Percentiles rank a stretch among this genome's conserved stretches.
phyloP scores from a whole-genome alignment of 768 basidiomycete genomes.

The Lactarius evosmus region DNA sequence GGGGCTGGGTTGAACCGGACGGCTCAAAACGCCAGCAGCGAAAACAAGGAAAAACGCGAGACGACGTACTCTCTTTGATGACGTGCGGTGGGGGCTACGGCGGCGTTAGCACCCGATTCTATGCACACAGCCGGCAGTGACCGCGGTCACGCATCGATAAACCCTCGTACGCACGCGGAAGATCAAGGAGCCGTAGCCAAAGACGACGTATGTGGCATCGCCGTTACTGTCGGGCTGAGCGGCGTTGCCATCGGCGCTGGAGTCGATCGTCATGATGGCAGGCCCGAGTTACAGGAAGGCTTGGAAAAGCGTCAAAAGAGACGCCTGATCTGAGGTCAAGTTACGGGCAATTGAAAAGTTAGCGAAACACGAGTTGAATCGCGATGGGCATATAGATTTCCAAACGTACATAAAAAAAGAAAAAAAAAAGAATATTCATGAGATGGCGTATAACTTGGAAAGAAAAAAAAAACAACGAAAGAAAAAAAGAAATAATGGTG shows the following conservation, averaged over 20 bases:
- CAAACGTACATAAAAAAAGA: background rate
- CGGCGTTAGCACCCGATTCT: background rate
- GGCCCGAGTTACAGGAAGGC: too few species aligned
- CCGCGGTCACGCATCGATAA: slow-evolving; percentile 22
- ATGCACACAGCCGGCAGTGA: background rate
- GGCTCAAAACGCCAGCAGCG: background rate
- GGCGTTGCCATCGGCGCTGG: background rate
- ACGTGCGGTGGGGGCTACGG: slow-evolving; percentile 80
- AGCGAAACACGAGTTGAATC: slow-evolving; percentile 8
- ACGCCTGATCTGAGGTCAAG: background rate
- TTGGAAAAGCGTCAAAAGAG: background rate
- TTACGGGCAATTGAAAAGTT: background rate
- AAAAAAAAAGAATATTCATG: background rate
- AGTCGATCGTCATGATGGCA: background rate
- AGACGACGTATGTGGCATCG: slow-evolving; percentile 59
- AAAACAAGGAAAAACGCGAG: background rate
- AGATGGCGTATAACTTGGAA: background rate
- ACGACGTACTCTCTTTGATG: slow-evolving; percentile 53
- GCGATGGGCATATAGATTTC: background rate
- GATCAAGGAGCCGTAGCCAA: slow-evolving; percentile 91
- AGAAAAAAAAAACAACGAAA: background rate
- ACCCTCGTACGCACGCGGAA: too few species aligned
- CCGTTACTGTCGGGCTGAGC: background rate
- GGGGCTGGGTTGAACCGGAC: slow-evolving; percentile 50
- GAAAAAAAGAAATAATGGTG: background rate